phyloP scores from a whole-genome alignment of 371 early-diverging fungal species.

The Circinella umbellata region DNA sequence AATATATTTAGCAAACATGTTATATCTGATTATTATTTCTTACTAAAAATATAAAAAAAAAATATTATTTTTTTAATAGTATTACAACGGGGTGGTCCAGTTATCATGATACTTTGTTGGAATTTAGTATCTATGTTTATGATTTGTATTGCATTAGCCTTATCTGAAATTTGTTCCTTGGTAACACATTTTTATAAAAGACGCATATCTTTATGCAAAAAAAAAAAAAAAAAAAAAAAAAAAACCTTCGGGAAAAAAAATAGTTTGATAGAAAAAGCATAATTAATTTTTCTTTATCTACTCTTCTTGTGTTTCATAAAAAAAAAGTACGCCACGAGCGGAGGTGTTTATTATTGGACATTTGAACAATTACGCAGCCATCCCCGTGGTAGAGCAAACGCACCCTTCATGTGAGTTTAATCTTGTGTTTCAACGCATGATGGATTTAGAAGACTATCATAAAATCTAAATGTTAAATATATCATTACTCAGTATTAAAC shows the following conservation, averaged over 20 bases:
- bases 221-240: too few species aligned
- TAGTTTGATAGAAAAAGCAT: not conserved
- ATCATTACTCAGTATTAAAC: too few species aligned
- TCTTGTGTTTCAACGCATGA: not conserved
- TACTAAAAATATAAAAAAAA: constrained; percentile 7
- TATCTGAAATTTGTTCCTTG: constrained; percentile 77
- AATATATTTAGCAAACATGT: too few species aligned
- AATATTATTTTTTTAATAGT: constrained; percentile 19
- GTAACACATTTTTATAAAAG: constrained; percentile 1
- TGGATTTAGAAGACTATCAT: too few species aligned
- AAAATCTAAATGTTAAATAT: too few species aligned
- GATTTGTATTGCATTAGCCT: constrained; percentile 62
- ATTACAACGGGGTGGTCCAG: constrained; percentile 48
- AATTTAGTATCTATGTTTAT: constrained; percentile 65
- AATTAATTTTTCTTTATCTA: not conserved
- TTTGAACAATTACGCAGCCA: constrained; percentile 35
- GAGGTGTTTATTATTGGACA: constrained; percentile 72
- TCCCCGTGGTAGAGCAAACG: constrained; percentile 21
- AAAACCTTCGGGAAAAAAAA: too few species aligned
- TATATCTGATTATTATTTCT: too few species aligned
- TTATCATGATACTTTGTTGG: constrained; percentile 58
- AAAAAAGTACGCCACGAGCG: constrained; percentile 62
- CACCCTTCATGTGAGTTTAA: constrained; percentile 38
- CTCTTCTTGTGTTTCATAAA: too few species aligned
- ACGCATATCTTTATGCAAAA: not conserved